Evolutionary conservation across 202 grass and related monocot genomes (phyloP).

Genomic region (Elaeis oleifera): DNA sequence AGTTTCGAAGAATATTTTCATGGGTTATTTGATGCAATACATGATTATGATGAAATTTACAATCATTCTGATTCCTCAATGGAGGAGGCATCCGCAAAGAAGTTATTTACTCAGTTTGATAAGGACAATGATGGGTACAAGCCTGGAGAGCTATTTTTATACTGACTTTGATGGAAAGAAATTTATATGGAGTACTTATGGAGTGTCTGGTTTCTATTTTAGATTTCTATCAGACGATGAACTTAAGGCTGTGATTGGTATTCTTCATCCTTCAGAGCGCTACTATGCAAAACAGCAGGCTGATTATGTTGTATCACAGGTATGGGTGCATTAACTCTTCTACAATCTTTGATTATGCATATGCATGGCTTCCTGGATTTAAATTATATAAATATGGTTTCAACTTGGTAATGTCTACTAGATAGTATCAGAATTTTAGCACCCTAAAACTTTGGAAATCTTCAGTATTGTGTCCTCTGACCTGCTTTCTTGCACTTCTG

Average conservation of each 20-base stretch:
- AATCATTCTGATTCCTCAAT: slow-evolving; percentile 28
- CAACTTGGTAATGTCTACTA: too few relatives aligned
- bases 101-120: slow-evolving; percentile 69
- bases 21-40: slow-evolving; percentile 58
- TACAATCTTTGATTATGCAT: neutral
- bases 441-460: too few relatives aligned
- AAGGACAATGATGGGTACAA: slow-evolving; percentile 61
- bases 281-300: slow-evolving; percentile 80
- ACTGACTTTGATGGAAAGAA: too few relatives aligned
- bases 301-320: slow-evolving; percentile 57
- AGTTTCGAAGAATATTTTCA: slow-evolving; percentile 69
- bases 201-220: slow-evolving; percentile 7
- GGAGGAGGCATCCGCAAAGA: slow-evolving; percentile 33
- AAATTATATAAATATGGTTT: too few relatives aligned
- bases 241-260: slow-evolving; percentile 52
- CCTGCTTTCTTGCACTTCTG: too few relatives aligned
- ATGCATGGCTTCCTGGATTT: too few relatives aligned
- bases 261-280: slow-evolving; percentile 63
- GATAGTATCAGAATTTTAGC: too few relatives aligned
- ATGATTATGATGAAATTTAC: slow-evolving; percentile 39
- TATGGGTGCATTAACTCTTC: slow-evolving; percentile 20
- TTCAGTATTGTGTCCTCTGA: too few relatives aligned
- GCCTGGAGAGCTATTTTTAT: slow-evolving; percentile 13
- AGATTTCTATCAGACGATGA: slow-evolving; percentile 83
- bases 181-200: too few relatives aligned